Evolutionary conservation across 192 early-diverging fungal species (phyloP).

Genomic region (Funneliformis mosseae): DNA sequence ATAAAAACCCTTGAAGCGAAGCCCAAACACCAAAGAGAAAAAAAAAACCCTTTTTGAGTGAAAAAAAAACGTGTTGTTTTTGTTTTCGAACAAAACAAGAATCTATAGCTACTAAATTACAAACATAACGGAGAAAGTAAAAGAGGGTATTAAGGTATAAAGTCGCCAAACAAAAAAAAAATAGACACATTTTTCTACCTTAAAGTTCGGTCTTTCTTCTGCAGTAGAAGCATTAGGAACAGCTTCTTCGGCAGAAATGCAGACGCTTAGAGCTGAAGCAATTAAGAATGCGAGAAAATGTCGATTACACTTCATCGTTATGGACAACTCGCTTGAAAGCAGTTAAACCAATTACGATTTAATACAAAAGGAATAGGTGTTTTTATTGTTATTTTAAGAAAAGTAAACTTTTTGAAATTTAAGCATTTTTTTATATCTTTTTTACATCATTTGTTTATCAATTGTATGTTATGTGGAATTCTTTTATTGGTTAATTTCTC

Average conservation of each 20-base stretch:
- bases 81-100: neutral
- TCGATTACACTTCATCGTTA: slow-evolving; percentile 22
- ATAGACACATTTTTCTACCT: slow-evolving; percentile 8
- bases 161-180: neutral
- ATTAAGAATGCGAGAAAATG: slow-evolving; percentile 24
- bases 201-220: neutral
- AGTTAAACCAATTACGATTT: slow-evolving; percentile 2
- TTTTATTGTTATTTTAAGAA: neutral
- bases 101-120: neutral
- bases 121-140: neutral
- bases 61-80: neutral
- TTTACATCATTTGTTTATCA: neutral
- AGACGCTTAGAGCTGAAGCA: neutral
- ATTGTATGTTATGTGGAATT: neutral
- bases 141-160: neutral
- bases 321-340: slow-evolving; percentile 3
- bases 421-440: neutral
- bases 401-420: neutral
- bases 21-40: neutral
- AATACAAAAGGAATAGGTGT: neutral
- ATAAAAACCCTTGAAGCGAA: neutral
- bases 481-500: neutral
- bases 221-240: neutral
- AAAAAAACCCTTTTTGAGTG: neutral
- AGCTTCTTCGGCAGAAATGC: slow-evolving; percentile 8